A percentile compares a stretch with the other conserved stretches of the same genome.
These are phyloP conservation scores for Podochytrium sp. DNA, from an alignment of 192 early-diverging fungal genomes.

Conservation along the genomic window DNA sequence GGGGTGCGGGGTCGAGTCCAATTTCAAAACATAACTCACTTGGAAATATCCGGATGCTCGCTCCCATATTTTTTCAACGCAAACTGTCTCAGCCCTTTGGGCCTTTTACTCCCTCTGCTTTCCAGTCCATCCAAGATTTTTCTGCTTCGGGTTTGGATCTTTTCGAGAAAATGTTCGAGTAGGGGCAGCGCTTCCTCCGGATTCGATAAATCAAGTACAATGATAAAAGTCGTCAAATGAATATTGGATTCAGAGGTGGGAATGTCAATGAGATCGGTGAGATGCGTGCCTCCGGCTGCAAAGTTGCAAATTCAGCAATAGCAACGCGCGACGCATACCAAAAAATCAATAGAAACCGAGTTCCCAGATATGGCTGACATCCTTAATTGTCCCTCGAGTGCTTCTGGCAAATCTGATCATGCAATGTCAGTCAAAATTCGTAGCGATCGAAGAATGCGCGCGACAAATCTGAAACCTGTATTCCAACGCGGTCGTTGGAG, in stretches of 20 bases:
- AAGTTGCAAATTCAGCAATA: background rate
- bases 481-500: constrained; percentile 52
- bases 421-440: too few relatives aligned
- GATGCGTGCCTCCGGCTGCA: constrained; percentile 49
- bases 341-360: constrained; percentile 33
- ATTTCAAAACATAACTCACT: constrained; percentile 15
- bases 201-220: constrained; percentile 52
- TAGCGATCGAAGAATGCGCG: background rate
- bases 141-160: constrained; percentile 33
- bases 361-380: constrained; percentile 59
- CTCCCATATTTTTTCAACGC: constrained; percentile 47
- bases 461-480: constrained; percentile 39
- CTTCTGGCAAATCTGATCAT: constrained; percentile 35
- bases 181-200: constrained; percentile 39
- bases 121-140: constrained; percentile 47
- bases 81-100: constrained; percentile 44
- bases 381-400: constrained; percentile 53
- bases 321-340: background rate
- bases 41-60: constrained; percentile 45
- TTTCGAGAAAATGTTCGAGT: constrained; percentile 40
- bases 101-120: constrained; percentile 50
- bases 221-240: constrained; percentile 47
- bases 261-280: constrained; percentile 49
- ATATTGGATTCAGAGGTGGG: constrained; percentile 55
- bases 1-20: too few relatives aligned